phyloP scores from a whole-genome alignment of 1,284 basidiomycete species.

The Fomes fomentarius region DNA sequence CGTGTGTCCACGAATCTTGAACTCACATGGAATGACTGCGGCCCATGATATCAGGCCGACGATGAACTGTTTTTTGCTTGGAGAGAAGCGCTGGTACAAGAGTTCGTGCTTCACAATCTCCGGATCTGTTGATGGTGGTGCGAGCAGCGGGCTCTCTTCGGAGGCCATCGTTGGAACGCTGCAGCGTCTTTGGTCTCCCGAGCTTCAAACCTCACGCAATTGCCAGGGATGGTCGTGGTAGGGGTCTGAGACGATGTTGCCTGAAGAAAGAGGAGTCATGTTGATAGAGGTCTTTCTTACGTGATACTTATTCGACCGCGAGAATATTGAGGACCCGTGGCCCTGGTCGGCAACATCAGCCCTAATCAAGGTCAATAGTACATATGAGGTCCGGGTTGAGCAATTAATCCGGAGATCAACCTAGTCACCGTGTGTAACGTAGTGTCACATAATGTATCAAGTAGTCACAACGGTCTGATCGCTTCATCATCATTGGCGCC shows the following conservation, averaged over 20 bases:
- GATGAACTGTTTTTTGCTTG: conserved; percentile 47
- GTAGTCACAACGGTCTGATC: too few species aligned
- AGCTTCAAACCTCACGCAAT: neutral
- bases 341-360: too few species aligned
- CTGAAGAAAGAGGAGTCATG: neutral
- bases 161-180: conserved; percentile 9
- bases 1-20: too few species aligned
- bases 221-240: neutral
- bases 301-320: neutral
- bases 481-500: too few species aligned
- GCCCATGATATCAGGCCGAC: conserved; percentile 54
- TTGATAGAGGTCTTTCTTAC: neutral
- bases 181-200: too few species aligned
- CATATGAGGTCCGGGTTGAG: too few species aligned
- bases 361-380: too few species aligned
- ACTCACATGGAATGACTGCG: conserved; percentile 55
- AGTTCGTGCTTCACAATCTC: conserved; percentile 23
- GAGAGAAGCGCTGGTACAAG: conserved; percentile 27
- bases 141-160: conserved; percentile 25
- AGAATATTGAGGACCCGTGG: too few species aligned
- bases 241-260: neutral
- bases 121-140: conserved; percentile 8
- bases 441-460: too few species aligned
- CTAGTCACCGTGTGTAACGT: too few species aligned
- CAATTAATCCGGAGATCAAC: neutral